These are phyloP conservation scores for Hanseniaspora occidentalis DNA, from an alignment of 805 yeast genomes.

Conservation along the genomic window DNA sequence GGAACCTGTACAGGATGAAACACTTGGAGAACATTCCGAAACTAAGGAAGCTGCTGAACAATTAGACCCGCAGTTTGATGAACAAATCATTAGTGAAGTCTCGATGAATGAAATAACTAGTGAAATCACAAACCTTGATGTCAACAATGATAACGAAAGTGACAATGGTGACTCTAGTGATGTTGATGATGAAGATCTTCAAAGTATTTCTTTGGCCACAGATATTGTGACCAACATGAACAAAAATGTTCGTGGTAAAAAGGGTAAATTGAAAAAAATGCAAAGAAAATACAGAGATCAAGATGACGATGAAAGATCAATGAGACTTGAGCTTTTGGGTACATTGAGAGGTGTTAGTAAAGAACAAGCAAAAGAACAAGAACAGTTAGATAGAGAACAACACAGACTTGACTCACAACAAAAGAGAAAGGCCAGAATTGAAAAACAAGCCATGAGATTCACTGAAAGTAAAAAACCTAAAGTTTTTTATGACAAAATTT, in stretches of 20 bases:
- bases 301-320: conserved; percentile 73
- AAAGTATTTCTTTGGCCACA: conserved; percentile 9
- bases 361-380: conserved; percentile 25
- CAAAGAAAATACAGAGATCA: conserved; percentile 78
- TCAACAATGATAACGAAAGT: conserved; percentile 4
- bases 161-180: conserved; percentile 3
- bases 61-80: conserved; percentile 1
- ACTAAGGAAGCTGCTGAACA: conserved; percentile 1
- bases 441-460: conserved; percentile 24
- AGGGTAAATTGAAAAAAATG: conserved; percentile 71
- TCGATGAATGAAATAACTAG: conserved; percentile 1
- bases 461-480: conserved; percentile 28
- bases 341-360: conserved; percentile 50
- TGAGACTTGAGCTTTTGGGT: conserved; percentile 75
- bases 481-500: conserved; percentile 32
- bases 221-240: conserved; percentile 19
- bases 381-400: conserved; percentile 24
- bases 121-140: conserved; percentile 5
- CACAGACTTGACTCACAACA: conserved; percentile 23
- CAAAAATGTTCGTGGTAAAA: conserved; percentile 65
- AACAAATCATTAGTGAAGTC: conserved; percentile 3
- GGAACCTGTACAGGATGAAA: conserved; percentile 1
- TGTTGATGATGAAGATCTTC: neutral
- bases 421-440: conserved; percentile 28
- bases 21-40: conserved; percentile 3